phyloP scores from a whole-genome alignment of 345 rosid species.

The Angophora floribunda region DNA sequence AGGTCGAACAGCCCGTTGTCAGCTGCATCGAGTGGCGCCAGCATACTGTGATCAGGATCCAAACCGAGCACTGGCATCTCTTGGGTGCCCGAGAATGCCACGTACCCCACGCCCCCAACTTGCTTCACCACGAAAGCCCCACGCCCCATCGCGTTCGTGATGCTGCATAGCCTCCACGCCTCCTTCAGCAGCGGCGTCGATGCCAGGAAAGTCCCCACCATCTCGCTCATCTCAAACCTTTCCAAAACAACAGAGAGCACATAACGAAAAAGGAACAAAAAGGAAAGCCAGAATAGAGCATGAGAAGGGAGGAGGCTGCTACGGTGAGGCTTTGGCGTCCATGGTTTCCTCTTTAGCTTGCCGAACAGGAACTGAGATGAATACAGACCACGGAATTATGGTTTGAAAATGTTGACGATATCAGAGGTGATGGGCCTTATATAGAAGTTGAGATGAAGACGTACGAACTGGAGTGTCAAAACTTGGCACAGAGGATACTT shows the following conservation, averaged over 20 bases:
- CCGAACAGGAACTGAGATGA: not conserved
- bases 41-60: not conserved
- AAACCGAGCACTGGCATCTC: not conserved
- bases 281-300: no score
- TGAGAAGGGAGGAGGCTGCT: not conserved
- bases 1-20: conserved; percentile 14
- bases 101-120: conserved; percentile 28
- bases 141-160: conserved; percentile 3
- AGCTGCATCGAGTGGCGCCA: not conserved
- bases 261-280: not conserved
- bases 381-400: not conserved
- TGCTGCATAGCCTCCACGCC: conserved; percentile 55
- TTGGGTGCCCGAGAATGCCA: conserved; percentile 42
- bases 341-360: not conserved
- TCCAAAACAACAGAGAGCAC: not conserved
- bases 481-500: no score
- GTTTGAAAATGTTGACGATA: not conserved
- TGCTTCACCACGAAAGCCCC: conserved; percentile 12
- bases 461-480: no score
- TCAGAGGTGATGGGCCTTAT: not conserved
- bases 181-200: conserved; percentile 43
- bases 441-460: not conserved
- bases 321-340: not conserved
- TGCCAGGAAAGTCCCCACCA: conserved; percentile 43
- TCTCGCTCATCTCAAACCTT: conserved; percentile 73